Evolutionary conservation across 2,329 filamentous ascomycete species (phyloP), one percentile per base, ranked within the genome.

Genomic region (Trichoderma aggressivum): DNA sequence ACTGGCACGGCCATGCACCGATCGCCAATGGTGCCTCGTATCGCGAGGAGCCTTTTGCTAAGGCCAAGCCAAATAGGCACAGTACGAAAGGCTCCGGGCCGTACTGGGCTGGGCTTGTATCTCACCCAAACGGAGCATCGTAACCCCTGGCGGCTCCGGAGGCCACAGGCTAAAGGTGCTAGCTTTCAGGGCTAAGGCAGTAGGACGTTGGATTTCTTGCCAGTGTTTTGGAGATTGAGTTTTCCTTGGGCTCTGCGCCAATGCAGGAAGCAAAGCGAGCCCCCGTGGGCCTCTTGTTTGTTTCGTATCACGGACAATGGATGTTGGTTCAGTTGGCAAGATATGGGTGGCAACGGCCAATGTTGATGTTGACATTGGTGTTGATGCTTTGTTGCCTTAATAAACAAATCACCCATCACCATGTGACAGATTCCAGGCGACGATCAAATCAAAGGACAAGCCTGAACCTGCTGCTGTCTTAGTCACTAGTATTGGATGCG

Each of bases 1-100:
- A n/a, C 56, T 69, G 28, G 65, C 65, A 50, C 56, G 56, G 39
- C 65, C 39, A 32, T 68, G 55, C 56, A 61, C 39, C 30, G 65
- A 69, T 69, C 65, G 65, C 55, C 65, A 61, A 53, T 61, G 56
- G 65, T n/a, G 65, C 53, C 65, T 69, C 65, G 65, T 69, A 69
- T 69, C 50, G 39, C 28, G 47, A 69, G 56, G 65, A 66, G 63
- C 63, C 63, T 60, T 60, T 26, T 39, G 16, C 36, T 32, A 58
- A 30, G 64, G 53, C 64, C 32, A 55, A n/a, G n/a, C 28, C 43
- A 53, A 3, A 10, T 34, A 12, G 59, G n/a, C 39, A 69, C 65
- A 61, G 65, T 69, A 21, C 8, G 65, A 61, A 61, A 28, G 14
- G 11, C 18, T 3, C 7, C 18, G 18, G 18, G 39, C 21, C 26